These are phyloP conservation scores for Gracilaria caudata DNA, from an alignment of 23 red algal species.

Conservation along the genomic window DNA sequence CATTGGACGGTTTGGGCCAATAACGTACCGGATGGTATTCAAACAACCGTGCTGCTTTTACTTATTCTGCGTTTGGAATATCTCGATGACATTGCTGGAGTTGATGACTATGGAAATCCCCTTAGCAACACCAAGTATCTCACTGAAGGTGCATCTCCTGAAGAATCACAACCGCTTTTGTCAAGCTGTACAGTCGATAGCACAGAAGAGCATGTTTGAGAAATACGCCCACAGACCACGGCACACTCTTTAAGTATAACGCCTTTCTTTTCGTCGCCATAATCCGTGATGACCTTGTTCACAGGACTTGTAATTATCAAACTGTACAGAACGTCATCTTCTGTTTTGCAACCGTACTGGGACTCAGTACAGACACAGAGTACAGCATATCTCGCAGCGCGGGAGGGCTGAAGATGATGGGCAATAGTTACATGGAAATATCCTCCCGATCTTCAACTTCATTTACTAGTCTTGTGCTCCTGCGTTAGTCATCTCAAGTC, in stretches of 20 bases:
- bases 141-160: background rate
- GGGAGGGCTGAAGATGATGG: background rate
- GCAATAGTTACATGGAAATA: background rate
- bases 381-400: background rate
- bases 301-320: background rate
- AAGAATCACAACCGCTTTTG: conserved; percentile 17
- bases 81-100: conserved; percentile 15
- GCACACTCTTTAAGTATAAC: background rate
- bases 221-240: background rate
- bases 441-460: background rate
- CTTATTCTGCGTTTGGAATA: conserved; percentile 57
- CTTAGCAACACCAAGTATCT: background rate
- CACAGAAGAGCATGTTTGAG: background rate
- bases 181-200: background rate
- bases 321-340: background rate
- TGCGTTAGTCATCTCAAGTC: background rate
- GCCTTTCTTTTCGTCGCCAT: background rate
- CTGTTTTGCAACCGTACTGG: background rate
- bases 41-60: conserved; percentile 58
- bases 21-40: conserved; percentile 84
- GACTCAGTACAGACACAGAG: background rate
- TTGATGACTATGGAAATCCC: conserved; percentile 28
- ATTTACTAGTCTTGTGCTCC: conserved; percentile 7
- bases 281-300: background rate
- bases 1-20: conserved; percentile 84